phyloP scores from a whole-genome alignment of 768 basidiomycete species.

The Auricularia sp. region DNA sequence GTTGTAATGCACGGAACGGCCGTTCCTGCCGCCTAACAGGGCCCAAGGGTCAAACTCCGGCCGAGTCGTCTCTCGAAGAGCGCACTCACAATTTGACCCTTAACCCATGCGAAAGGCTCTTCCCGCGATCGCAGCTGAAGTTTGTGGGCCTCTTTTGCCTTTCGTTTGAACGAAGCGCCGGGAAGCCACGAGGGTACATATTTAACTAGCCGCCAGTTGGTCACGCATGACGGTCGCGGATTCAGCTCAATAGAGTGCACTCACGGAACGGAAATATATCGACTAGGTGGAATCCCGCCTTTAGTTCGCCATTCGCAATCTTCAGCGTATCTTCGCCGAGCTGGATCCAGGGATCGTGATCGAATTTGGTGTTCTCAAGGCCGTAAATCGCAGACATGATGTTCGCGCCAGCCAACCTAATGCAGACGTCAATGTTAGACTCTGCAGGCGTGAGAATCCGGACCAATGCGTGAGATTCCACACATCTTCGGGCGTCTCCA shows the following conservation, averaged over 20 bases:
- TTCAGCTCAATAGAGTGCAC: background rate
- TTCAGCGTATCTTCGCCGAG: background rate
- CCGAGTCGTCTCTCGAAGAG: too few species aligned
- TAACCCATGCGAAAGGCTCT: too few species aligned
- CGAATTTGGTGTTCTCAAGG: background rate
- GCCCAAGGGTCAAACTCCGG: background rate
- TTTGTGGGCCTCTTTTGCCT: too few species aligned
- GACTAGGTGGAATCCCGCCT: conserved; percentile 1
- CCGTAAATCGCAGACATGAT: background rate
- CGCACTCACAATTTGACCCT: too few species aligned
- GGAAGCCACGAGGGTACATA: too few species aligned
- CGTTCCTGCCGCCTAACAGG: conserved; percentile 21
- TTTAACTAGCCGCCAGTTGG: background rate
- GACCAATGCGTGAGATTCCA: background rate
- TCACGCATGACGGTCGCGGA: background rate
- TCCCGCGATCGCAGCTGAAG: too few species aligned
- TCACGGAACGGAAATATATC: conserved; percentile 9
- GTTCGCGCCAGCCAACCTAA: background rate
- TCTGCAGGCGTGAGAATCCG: background rate
- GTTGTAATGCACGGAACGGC: conserved; percentile 36
- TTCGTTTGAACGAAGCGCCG: too few species aligned
- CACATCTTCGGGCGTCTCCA: background rate
- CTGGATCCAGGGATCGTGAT: background rate
- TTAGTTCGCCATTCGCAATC: background rate
- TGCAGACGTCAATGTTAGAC: too few species aligned